phyloP scores from a whole-genome alignment of 1,284 basidiomycete species.

The Cryptococcus depauperatus region DNA sequence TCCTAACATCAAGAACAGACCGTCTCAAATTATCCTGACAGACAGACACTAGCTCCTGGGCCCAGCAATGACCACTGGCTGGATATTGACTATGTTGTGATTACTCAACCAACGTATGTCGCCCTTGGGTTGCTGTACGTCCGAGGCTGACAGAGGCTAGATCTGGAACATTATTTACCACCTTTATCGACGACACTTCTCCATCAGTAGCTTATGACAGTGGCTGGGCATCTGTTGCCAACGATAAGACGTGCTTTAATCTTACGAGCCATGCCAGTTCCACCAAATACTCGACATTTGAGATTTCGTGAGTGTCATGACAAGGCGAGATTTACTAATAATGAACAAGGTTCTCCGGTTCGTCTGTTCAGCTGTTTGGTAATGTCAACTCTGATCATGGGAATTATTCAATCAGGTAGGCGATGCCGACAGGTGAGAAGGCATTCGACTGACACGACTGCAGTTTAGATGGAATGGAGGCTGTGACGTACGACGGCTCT shows the following conservation, averaged over 20 bases:
- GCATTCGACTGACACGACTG: no score
- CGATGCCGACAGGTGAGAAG: background rate
- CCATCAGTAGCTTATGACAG: slow-evolving; percentile 4
- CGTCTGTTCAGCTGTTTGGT: slow-evolving; percentile 13
- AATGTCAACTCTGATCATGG: slow-evolving; percentile 11
- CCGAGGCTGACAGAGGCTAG: no score
- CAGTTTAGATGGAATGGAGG: slow-evolving; percentile 14
- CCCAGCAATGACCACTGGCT: background rate
- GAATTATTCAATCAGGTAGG: slow-evolving; percentile 16
- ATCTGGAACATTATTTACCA: slow-evolving; percentile 7
- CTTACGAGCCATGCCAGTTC: slow-evolving; percentile 7
- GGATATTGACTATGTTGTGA: slow-evolving; percentile 2
- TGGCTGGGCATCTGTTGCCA: background rate
- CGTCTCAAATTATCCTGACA: background rate
- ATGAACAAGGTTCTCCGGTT: slow-evolving; percentile 9
- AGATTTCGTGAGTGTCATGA: slow-evolving; percentile 4
- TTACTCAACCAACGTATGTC: background rate
- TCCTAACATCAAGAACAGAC: background rate
- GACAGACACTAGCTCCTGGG: background rate
- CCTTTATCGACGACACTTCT: slow-evolving; percentile 8
- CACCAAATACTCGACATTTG: slow-evolving; percentile 1
- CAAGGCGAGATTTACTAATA: background rate
- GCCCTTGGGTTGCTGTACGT: no score
- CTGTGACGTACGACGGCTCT: no score
- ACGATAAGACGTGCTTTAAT: slow-evolving; percentile 1